Percentiles rank a stretch among this genome's conserved stretches.
These are phyloP conservation scores for Penicillium robsamsonii DNA, from an alignment of 495 filamentous ascomycete genomes.

Conservation along the genomic window DNA sequence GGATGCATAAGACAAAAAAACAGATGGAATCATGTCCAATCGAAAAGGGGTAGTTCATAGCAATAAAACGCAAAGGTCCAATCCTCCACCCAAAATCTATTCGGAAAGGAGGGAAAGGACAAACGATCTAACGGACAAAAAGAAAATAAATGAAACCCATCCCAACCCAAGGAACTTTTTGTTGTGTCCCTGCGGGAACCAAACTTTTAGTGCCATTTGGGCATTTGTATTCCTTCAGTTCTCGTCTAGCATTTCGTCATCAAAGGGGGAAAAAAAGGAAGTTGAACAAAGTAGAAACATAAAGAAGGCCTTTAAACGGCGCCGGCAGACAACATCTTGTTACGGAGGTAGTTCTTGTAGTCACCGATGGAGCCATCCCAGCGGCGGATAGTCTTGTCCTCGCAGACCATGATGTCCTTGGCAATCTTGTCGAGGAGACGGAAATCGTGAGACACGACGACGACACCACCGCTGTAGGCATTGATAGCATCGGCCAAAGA, in stretches of 20 bases:
- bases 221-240: slow-evolving; percentile 32
- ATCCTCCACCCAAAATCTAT: slow-evolving; percentile 7
- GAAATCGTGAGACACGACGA: slow-evolving; percentile 98
- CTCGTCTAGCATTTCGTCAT: slow-evolving; percentile 48
- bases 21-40: slow-evolving; percentile 8
- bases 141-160: slow-evolving; percentile 14
- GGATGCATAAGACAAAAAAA: slow-evolving; percentile 17
- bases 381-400: slow-evolving; percentile 83
- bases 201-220: slow-evolving; percentile 23
- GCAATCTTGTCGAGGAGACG: slow-evolving; percentile 98
- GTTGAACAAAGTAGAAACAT: slow-evolving; percentile 10
- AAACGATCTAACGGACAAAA: slow-evolving; percentile 25
- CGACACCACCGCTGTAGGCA: slow-evolving; percentile 91
- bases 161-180: slow-evolving; percentile 16
- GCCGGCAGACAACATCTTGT: slow-evolving; percentile 79
- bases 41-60: slow-evolving; percentile 12
- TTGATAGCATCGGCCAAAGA: slow-evolving; percentile 97
- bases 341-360: slow-evolving; percentile 97
- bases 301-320: slow-evolving; percentile 40
- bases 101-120: slow-evolving; percentile 11
- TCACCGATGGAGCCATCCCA: slow-evolving; percentile 89
- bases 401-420: slow-evolving; percentile 99
- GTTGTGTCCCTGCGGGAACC: slow-evolving; percentile 9
- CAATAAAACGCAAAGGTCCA: slow-evolving; percentile 14
- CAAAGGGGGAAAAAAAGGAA: slow-evolving; percentile 18